These are phyloP conservation scores for Phytopythium montanum DNA, from an alignment of 352 stramenopile species.

Conservation along the genomic window DNA sequence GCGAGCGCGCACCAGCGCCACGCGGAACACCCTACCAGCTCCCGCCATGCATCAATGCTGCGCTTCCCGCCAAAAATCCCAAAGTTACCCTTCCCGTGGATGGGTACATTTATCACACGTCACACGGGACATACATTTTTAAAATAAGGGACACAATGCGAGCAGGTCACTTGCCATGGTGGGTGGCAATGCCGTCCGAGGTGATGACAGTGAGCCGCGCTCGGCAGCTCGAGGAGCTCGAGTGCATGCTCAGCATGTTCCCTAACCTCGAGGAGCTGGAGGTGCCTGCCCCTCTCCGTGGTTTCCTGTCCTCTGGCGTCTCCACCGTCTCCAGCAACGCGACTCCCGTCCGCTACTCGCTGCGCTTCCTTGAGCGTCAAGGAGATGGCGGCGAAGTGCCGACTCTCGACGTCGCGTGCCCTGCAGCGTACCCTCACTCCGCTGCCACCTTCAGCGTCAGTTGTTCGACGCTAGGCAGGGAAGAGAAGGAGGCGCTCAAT, in stretches of 20 bases:
- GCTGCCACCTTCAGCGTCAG: conserved; percentile 38
- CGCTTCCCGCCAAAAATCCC: too few relatives aligned
- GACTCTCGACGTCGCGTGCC: conserved; percentile 45
- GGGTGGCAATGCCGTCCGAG: background rate
- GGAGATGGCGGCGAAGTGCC: conserved; percentile 22
- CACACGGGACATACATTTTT: background rate
- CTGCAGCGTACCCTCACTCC: conserved; percentile 30
- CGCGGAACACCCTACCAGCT: background rate
- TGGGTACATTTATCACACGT: background rate
- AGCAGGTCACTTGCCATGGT: background rate
- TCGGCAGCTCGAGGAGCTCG: conserved; percentile 67
- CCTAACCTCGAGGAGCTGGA: conserved; percentile 33
- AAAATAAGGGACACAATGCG: background rate
- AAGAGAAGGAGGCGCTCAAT: conserved; percentile 35
- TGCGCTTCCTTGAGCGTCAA: conserved; percentile 31
- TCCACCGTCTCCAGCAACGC: background rate
- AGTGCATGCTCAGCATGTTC: conserved; percentile 81
- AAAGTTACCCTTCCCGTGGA: too few relatives aligned
- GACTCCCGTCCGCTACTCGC: conserved; percentile 27
- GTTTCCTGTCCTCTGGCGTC: conserved; percentile 9
- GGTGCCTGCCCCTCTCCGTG: conserved; percentile 26
- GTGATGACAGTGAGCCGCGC: conserved; percentile 3
- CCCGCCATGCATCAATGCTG: background rate
- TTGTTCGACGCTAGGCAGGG: conserved; percentile 42
- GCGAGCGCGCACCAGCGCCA: background rate